These are phyloP conservation scores for Sophora flavescens DNA, from an alignment of 306 rosid species.

Conservation along the genomic window DNA sequence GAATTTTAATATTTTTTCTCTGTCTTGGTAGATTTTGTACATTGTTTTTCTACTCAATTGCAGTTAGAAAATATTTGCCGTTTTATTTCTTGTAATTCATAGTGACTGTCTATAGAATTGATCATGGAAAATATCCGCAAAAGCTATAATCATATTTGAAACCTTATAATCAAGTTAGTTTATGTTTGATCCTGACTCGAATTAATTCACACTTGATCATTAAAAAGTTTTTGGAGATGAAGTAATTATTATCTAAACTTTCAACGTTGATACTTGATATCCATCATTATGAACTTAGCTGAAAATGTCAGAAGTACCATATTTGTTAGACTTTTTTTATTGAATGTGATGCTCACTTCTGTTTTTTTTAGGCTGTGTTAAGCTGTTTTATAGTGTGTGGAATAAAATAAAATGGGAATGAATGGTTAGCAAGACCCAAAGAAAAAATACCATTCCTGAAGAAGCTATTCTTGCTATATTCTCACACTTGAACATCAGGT, in stretches of 20 bases:
- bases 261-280: background rate
- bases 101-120: conserved; percentile 7
- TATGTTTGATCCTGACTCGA: background rate
- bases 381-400: too few relatives aligned
- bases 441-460: too few relatives aligned
- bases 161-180: background rate
- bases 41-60: conserved; percentile 32
- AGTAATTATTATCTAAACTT: background rate
- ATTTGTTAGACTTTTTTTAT: too few relatives aligned
- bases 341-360: background rate
- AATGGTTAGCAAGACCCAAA: too few relatives aligned
- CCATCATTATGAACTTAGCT: background rate
- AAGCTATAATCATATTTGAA: background rate
- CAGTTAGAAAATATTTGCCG: background rate
- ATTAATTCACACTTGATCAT: background rate
- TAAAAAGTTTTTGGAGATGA: background rate
- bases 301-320: background rate
- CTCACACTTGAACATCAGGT: too few relatives aligned
- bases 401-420: too few relatives aligned
- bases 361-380: too few relatives aligned
- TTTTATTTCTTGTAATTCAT: background rate
- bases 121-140: background rate
- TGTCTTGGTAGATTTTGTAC: conserved; percentile 41
- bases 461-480: too few relatives aligned
- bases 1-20: conserved; percentile 38